These are phyloP conservation scores for Neofusicoccum parvum DNA, from an alignment of 2,329 filamentous ascomycete genomes.

Conservation along the genomic window DNA sequence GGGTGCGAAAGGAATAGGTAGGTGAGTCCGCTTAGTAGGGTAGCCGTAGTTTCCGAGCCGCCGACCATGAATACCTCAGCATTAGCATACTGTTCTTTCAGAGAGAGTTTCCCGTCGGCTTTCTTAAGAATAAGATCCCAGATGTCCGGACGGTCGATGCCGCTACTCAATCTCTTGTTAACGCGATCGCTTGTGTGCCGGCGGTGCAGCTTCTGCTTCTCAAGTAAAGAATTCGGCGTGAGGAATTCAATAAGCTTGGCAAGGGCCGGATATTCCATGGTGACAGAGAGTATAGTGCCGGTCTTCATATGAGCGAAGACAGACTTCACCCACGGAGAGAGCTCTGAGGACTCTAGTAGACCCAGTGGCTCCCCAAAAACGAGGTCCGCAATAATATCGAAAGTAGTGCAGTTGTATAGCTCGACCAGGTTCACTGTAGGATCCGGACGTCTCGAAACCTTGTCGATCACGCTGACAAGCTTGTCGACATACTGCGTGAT, in stretches of 20 bases:
- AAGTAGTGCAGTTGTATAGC: conserved; percentile 32
- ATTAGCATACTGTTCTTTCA: not conserved
- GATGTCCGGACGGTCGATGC: not conserved
- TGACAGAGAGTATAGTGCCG: conserved; percentile 28
- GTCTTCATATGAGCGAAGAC: no score
- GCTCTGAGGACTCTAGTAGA: conserved; percentile 24
- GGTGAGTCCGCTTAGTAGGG: conserved; percentile 39
- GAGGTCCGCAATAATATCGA: conserved; percentile 31
- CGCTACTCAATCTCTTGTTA: not conserved
- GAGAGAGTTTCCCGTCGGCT: conserved; percentile 26
- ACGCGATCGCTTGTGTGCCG: not conserved
- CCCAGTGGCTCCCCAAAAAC: conserved; percentile 29
- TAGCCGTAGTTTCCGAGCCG: conserved; percentile 46
- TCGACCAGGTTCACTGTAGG: conserved; percentile 29
- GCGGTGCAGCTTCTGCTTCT: not conserved
- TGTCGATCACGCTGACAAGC: conserved; percentile 40
- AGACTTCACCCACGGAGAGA: conserved; percentile 33
- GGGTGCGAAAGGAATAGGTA: conserved; percentile 33
- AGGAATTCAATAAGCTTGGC: not conserved
- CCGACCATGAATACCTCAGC: conserved; percentile 30
- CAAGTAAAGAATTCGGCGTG: not conserved
- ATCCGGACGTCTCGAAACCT: conserved; percentile 23
- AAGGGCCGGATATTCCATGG: not conserved
- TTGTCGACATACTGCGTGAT: conserved; percentile 44
- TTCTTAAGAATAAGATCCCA: conserved; percentile 22